A percentile compares a stretch with the other conserved stretches of the same genome.
Conservation (phyloP, 2,329 filamentous ascomycete species). For the Aphanoascus verrucosus region DNA sequence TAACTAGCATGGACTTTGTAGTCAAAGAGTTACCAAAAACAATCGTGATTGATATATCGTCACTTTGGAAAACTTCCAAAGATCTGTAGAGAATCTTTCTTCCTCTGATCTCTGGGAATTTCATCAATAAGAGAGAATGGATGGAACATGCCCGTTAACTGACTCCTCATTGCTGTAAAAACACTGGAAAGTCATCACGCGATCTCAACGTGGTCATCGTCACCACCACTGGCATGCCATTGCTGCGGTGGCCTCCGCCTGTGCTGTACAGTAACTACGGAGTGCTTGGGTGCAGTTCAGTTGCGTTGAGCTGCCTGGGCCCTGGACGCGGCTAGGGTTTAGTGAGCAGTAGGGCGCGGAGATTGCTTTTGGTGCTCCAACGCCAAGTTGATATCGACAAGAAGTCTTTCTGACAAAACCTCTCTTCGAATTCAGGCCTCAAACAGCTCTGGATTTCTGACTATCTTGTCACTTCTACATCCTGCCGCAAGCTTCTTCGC, state of each 20-base stretch:
- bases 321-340: neutral
- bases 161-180: neutral
- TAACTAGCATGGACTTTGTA: conserved; percentile 7
- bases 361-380: neutral
- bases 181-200: neutral
- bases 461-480: neutral
- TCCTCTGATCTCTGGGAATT: too few relatives aligned
- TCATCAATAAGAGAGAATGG: too few relatives aligned
- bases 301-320: neutral
- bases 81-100: too few relatives aligned
- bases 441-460: neutral
- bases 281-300: neutral
- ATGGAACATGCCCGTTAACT: too few relatives aligned
- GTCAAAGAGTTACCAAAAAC: neutral
- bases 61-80: too few relatives aligned
- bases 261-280: neutral
- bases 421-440: conserved; percentile 1
- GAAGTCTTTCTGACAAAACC: neutral
- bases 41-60: too few relatives aligned
- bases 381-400: neutral
- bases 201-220: conserved; percentile 1
- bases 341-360: neutral
- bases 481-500: too few relatives aligned
- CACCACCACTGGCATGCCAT: neutral
- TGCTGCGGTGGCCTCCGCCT: neutral